Conservation (phyloP, 306 rosid genomes). For the Cucurbita pepo region DNA sequence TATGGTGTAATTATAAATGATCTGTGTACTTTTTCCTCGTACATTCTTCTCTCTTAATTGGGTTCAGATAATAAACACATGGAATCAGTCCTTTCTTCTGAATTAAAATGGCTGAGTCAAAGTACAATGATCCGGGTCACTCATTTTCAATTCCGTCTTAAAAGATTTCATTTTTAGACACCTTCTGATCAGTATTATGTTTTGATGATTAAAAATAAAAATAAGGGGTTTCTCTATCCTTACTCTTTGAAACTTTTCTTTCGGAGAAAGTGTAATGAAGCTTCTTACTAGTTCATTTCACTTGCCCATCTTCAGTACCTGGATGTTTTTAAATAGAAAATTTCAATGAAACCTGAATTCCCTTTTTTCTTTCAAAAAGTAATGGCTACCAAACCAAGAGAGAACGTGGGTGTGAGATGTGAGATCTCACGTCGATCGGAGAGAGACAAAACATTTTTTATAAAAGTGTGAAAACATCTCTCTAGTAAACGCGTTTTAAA, state of each 20-base stretch:
- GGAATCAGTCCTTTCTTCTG: background rate
- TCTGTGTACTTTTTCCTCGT: background rate
- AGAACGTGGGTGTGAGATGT: too few species aligned
- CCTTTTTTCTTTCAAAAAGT: background rate
- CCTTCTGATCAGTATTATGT: background rate
- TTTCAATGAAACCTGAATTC: background rate
- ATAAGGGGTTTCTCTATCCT: background rate
- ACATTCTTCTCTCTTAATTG: background rate
- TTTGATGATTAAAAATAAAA: background rate
- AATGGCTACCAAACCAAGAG: background rate
- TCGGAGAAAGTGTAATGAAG: background rate
- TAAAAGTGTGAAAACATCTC: too few species aligned
- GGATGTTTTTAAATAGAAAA: background rate
- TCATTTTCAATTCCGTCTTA: background rate
- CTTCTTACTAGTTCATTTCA: background rate
- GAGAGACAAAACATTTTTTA: too few species aligned
- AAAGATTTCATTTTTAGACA: background rate
- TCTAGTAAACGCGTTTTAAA: too few species aligned
- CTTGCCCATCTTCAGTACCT: background rate
- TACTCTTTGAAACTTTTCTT: background rate
- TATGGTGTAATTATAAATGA: background rate
- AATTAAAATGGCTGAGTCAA: background rate
- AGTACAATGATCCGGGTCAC: conserved; percentile 5
- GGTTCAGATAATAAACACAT: background rate
- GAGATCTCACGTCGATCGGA: too few species aligned